phyloP scores from a whole-genome alignment of 2,329 filamentous ascomycete species.

The Penicillium expansum region DNA sequence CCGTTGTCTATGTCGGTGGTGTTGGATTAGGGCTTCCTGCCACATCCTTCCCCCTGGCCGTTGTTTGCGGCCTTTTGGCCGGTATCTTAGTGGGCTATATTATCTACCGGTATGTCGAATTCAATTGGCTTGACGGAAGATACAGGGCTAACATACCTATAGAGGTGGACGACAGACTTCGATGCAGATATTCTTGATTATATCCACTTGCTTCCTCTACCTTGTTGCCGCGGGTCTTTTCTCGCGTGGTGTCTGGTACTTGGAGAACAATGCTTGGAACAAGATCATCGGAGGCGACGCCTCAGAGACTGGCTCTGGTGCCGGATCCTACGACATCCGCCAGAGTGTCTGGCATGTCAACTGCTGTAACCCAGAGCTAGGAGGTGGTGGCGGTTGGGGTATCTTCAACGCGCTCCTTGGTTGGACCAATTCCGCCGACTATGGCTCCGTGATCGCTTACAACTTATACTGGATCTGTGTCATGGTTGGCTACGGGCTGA shows the following conservation, averaged over 20 bases:
- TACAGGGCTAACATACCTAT: background rate
- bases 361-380: conserved; percentile 71
- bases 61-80: conserved; percentile 67
- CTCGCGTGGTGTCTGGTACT: conserved; percentile 70
- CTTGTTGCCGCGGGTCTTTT: conserved; percentile 81
- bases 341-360: conserved; percentile 81
- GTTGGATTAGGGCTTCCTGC: conserved; percentile 75
- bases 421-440: conserved; percentile 85
- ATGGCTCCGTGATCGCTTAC: conserved; percentile 81
- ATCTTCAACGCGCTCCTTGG: conserved; percentile 83
- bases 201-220: conserved; percentile 79
- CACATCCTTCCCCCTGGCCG: conserved; percentile 72
- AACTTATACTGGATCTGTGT: conserved; percentile 70
- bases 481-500: conserved; percentile 19
- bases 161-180: conserved; percentile 63
- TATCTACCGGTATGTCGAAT: conserved; percentile 67
- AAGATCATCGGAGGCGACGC: conserved; percentile 46
- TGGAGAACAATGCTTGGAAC: conserved; percentile 62
- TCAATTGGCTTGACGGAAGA: background rate
- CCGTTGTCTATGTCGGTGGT: conserved; percentile 80
- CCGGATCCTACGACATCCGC: conserved; percentile 76
- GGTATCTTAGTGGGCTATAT: conserved; percentile 67
- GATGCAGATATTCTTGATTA: conserved; percentile 74
- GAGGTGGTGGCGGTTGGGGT: conserved; percentile 76
- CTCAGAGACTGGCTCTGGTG: conserved; percentile 61